phyloP scores from a whole-genome alignment of 352 stramenopile genomes.

The Phytophthora pistaciae region DNA sequence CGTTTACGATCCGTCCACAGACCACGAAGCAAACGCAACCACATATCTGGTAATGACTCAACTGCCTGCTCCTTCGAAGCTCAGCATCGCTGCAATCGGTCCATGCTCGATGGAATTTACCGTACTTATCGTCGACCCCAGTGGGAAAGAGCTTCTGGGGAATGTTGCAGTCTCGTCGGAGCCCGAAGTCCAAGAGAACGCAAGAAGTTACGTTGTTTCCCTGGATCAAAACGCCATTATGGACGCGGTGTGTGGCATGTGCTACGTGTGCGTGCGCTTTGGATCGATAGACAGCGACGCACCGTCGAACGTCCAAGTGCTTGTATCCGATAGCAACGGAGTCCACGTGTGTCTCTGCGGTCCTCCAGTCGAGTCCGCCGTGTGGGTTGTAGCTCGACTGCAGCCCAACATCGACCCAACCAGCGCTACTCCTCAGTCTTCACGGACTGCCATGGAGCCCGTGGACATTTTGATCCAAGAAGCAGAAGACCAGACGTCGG shows the following conservation, averaged over 20 bases:
- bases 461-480: slow-evolving; percentile 20
- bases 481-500: neutral
- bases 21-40: neutral
- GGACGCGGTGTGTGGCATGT: slow-evolving; percentile 7
- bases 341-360: slow-evolving; percentile 53
- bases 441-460: slow-evolving; percentile 12
- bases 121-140: slow-evolving; percentile 6
- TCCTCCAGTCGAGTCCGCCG: slow-evolving; percentile 7
- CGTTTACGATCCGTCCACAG: slow-evolving; percentile 30
- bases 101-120: neutral
- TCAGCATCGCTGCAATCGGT: slow-evolving; percentile 20
- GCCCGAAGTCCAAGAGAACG: slow-evolving; percentile 2
- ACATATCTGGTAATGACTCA: slow-evolving; percentile 36
- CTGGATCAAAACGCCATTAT: slow-evolving; percentile 10
- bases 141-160: slow-evolving; percentile 8
- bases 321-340: slow-evolving; percentile 40
- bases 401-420: slow-evolving; percentile 1
- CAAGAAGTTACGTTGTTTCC: neutral
- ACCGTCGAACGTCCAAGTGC: slow-evolving; percentile 37
- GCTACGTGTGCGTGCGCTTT: slow-evolving; percentile 33
- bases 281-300: neutral
- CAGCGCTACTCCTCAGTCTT: neutral
- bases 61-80: slow-evolving; percentile 19
- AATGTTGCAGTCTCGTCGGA: neutral
- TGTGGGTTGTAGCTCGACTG: slow-evolving; percentile 53